Base-by-base conservation (phyloP, 2,329 filamentous ascomycete species). In the Paecilomyces sp. region DNA sequence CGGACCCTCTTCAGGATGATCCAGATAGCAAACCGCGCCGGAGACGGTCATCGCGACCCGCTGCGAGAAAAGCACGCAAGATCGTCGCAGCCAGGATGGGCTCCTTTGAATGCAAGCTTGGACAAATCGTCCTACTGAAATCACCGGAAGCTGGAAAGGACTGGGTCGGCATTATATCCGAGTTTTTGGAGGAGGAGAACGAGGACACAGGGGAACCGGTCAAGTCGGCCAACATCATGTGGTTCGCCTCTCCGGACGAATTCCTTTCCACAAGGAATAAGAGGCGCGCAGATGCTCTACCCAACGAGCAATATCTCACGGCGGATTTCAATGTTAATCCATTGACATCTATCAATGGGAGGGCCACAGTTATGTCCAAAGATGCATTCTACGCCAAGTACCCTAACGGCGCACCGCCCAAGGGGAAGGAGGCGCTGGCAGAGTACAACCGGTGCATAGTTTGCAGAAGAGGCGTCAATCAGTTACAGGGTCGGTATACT, bases 291-390 rank as follows among this genome's bases (percentile, higher is more conserved):
- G 94, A 99, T 75, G 91, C 85, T 61, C 74, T 95, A 57, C 85
- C 85, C 82, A 95, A 96, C 70, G 94, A 99, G 74, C 82, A 97
- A 13, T 99, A 97, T 70, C 87, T 97, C 58, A 95, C 92, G 0
- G 84, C 90, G 0, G 88, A 90, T 24, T 94, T 89, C 76, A 95
- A 99, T 69, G 79, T 89, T 60, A 97, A 97, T 70, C 87, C 93
- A 7, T 78, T 99, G 28, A 85, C 85, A 1, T 93, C 92, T 0
- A 95, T 99, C 75, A 96, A 94, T 69, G 93, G 92, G 57, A 95
- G 89, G 67, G 94, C 92, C 0, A 86, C 79, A 15, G 83, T 99
- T 51, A 81, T 94, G 74, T 97, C 93, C 0, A 80, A 83, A 28
- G 80, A 85, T 8, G 79, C 78, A 0, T 97, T 93, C 72, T 79